A percentile compares a stretch with the other conserved stretches of the same genome.
Conservation (phyloP, 768 basidiomycete genomes). For the Tulasnella sp. region DNA sequence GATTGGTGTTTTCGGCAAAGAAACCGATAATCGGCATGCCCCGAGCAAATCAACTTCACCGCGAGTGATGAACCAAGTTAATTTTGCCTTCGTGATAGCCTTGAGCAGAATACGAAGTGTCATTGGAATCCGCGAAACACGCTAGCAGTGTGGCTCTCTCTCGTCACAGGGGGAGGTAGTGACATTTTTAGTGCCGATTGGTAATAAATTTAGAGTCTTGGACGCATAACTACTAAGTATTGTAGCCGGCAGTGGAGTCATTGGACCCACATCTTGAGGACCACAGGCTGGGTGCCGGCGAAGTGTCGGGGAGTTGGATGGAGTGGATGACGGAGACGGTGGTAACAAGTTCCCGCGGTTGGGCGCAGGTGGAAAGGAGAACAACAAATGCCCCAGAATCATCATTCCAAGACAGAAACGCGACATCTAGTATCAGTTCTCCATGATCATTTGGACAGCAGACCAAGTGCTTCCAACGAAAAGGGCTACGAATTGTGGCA, state of each 20-base stretch:
- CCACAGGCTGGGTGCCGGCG: neutral
- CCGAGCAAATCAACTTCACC: neutral
- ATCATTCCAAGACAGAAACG: no score
- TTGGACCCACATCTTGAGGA: neutral
- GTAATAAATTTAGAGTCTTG: neutral
- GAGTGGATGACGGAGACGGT: neutral
- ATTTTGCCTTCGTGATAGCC: neutral
- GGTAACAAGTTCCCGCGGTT: neutral
- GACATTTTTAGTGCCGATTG: neutral
- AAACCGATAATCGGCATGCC: neutral
- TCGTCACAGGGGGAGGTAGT: neutral
- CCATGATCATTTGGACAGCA: conserved; percentile 3
- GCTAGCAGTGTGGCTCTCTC: neutral
- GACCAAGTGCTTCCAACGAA: neutral
- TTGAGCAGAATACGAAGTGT: neutral
- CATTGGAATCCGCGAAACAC: neutral
- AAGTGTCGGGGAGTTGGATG: neutral
- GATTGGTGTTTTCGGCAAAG: neutral
- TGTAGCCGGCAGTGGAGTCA: neutral
- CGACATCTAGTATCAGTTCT: neutral
- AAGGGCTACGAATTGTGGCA: neutral
- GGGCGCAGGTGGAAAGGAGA: neutral
- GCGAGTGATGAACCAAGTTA: neutral
- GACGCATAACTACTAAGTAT: neutral
- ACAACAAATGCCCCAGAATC: no score